Conservation (phyloP, 2,329 filamentous ascomycete genomes). For the Tolypocladium tundrense region DNA sequence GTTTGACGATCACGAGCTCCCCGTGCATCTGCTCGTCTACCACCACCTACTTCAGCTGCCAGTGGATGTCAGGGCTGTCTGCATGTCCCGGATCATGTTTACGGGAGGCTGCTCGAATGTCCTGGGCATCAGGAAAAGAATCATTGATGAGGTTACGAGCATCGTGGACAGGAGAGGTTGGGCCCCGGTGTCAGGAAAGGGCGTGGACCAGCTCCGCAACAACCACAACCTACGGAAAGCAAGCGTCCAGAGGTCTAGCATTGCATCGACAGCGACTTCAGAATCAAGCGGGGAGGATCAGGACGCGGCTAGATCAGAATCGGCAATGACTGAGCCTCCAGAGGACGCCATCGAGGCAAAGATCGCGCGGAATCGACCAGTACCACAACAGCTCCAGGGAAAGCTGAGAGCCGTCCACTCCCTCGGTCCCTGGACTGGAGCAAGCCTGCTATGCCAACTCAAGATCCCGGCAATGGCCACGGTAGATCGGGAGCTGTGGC, state of each 20-base stretch:
- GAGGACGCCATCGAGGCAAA: constrained; percentile 26
- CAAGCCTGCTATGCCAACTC: constrained; percentile 58
- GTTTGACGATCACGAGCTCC: constrained; percentile 80
- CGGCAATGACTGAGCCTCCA: constrained; percentile 13
- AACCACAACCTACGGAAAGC: constrained; percentile 31
- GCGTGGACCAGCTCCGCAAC: constrained; percentile 41
- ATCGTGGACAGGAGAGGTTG: constrained; percentile 64
- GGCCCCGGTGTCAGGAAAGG: constrained; percentile 65
- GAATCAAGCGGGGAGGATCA: constrained; percentile 14
- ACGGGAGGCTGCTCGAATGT: constrained; percentile 72
- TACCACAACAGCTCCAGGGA: constrained; percentile 40
- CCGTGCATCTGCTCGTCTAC: constrained; percentile 69
- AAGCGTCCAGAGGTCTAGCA: constrained; percentile 9
- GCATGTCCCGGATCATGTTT: constrained; percentile 83
- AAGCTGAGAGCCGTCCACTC: constrained; percentile 56
- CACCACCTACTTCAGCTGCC: constrained; percentile 64
- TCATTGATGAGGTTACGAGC: constrained; percentile 62
- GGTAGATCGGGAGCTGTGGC: constrained; percentile 62
- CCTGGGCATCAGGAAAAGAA: constrained; percentile 66
- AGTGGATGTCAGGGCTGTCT: constrained; percentile 70
- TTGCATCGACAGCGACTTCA: constrained; percentile 10
- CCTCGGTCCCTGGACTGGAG: constrained; percentile 65
- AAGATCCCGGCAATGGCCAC: constrained; percentile 59
- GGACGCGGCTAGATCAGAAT: constrained; percentile 9
- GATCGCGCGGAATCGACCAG: constrained; percentile 20